phyloP scores from a whole-genome alignment of 164 flowering plant genomes.

The Vitis cinerea region DNA sequence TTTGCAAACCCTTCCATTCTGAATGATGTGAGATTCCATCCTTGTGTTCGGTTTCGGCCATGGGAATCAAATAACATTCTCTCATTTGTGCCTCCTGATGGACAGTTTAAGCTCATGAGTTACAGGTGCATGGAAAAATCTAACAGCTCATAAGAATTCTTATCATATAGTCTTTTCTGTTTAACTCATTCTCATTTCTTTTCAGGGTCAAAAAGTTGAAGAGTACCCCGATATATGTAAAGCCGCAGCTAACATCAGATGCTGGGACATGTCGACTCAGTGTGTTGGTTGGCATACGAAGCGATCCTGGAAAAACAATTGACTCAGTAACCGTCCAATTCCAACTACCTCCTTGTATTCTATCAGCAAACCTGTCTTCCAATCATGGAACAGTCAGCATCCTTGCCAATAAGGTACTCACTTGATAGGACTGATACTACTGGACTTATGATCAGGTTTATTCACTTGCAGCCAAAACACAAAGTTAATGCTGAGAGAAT shows the following conservation, averaged over 20 bases:
- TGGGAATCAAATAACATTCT: conserved; percentile 94
- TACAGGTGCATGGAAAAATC: conserved; percentile 57
- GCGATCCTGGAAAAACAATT: conserved; percentile 86
- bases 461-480: too few relatives aligned
- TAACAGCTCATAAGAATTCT: background rate
- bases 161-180: background rate
- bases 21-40: conserved; percentile 94
- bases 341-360: conserved; percentile 74
- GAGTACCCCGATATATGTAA: conserved; percentile 84
- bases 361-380: conserved; percentile 73
- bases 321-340: conserved; percentile 72
- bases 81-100: conserved; percentile 98
- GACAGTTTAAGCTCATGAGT: conserved; percentile 93
- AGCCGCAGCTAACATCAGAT: conserved; percentile 89
- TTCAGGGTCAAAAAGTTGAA: conserved; percentile 83
- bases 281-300: conserved; percentile 78
- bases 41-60: conserved; percentile 93
- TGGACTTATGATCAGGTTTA: too few relatives aligned
- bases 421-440: background rate
- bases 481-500: too few relatives aligned
- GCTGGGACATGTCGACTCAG: conserved; percentile 76
- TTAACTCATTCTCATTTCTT: background rate
- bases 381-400: conserved; percentile 91
- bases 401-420: conserved; percentile 77
- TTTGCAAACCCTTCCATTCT: conserved; percentile 84